Conservation (phyloP, 169 alveolate species). For the Theileria orientalis region DNA sequence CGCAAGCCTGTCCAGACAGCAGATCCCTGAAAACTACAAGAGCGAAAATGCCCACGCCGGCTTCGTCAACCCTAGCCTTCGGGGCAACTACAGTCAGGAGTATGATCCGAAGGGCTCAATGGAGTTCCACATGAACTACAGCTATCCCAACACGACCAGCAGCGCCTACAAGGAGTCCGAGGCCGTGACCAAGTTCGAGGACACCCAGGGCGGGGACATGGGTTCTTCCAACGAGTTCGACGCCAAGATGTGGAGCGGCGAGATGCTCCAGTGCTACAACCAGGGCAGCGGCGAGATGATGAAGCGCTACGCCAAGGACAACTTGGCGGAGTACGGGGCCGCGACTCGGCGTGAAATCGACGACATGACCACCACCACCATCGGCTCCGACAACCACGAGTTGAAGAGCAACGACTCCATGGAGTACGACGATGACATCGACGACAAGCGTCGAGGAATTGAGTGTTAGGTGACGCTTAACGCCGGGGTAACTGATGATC, state of each 20-base stretch:
- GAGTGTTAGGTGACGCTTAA: too few relatives aligned
- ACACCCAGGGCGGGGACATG: too few relatives aligned
- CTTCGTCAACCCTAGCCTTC: not conserved
- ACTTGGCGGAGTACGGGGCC: too few relatives aligned
- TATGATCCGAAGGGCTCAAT: not conserved
- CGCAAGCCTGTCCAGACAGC: not conserved
- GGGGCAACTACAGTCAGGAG: not conserved
- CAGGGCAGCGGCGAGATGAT: too few relatives aligned
- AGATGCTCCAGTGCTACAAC: too few relatives aligned
- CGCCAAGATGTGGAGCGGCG: too few relatives aligned
- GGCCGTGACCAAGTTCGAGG: too few relatives aligned
- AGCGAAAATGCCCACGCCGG: conserved; percentile 41
- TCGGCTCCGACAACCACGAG: not conserved
- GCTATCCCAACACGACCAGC: not conserved
- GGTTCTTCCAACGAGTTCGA: too few relatives aligned
- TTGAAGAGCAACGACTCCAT: not conserved
- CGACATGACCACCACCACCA: not conserved
- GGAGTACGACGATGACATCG: not conserved
- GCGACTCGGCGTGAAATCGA: not conserved
- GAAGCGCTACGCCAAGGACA: too few relatives aligned
- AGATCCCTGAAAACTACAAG: conserved; percentile 51
- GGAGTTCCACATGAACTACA: not conserved
- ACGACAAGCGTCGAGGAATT: not conserved
- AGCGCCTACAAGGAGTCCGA: not conserved
- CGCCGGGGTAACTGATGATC: too few relatives aligned